Evolutionary conservation across 148 eudicot species (phyloP).

Genomic region (Mesembryanthemum crystallinum): DNA sequence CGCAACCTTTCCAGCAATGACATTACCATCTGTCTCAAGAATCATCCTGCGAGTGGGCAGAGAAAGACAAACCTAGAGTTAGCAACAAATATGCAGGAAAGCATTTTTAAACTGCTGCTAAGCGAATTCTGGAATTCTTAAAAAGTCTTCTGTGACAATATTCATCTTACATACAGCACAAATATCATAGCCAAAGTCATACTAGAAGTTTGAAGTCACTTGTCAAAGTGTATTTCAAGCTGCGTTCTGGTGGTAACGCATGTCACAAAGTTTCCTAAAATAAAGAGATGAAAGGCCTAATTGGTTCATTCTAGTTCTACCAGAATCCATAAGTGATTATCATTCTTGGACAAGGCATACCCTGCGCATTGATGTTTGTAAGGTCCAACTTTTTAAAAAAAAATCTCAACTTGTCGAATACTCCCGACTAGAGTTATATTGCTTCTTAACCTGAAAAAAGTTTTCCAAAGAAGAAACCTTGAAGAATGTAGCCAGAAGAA

Average conservation of each 20-base stretch:
- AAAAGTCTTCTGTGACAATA: neutral
- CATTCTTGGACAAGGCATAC: neutral
- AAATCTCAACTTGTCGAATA: too few relatives aligned
- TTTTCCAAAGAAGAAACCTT: neutral
- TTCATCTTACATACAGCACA: neutral
- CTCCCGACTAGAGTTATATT: neutral
- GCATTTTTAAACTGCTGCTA: too few relatives aligned
- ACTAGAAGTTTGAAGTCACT: neutral
- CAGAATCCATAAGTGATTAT: neutral
- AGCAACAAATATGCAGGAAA: too few relatives aligned
- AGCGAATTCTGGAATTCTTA: neutral
- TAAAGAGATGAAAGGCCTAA: neutral
- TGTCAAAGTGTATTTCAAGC: neutral
- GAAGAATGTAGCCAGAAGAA: conserved; percentile 2
- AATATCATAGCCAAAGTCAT: neutral
- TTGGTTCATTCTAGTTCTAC: neutral
- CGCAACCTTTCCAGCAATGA: conserved; percentile 88
- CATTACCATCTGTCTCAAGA: conserved; percentile 90
- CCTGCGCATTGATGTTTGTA: neutral
- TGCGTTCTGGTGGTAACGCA: neutral
- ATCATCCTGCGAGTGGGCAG: conserved; percentile 57
- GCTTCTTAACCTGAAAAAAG: neutral
- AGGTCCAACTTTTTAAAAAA: neutral
- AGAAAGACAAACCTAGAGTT: neutral
- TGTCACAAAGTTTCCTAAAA: neutral